A percentile compares a stretch with the other conserved stretches of the same genome.
phyloP scores from a whole-genome alignment of 2,329 filamentous ascomycete genomes.

The Neofusicoccum umdonicola region DNA sequence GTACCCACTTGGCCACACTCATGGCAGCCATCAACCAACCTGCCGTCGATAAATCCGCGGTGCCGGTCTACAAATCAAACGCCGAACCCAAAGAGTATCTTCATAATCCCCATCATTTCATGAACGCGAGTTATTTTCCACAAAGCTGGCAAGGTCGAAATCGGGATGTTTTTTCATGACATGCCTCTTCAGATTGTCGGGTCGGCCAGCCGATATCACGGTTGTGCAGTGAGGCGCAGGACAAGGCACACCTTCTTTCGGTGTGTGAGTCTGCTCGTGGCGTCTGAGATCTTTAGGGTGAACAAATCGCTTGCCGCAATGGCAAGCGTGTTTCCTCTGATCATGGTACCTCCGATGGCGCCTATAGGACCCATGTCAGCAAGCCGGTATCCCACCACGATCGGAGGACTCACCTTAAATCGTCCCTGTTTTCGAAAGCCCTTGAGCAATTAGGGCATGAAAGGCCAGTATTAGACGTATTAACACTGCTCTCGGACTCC shows the following conservation, averaged over 20 bases:
- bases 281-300: constrained; percentile 13
- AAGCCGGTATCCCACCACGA: neutral
- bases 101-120: neutral
- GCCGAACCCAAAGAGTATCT: neutral
- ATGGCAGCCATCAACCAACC: neutral
- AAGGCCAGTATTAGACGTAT: neutral
- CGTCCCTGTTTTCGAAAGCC: neutral
- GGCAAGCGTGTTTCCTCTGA: neutral
- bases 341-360: constrained; percentile 12
- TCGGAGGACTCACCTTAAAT: neutral
- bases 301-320: constrained; percentile 1
- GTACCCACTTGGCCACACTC: neutral
- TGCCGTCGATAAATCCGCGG: neutral
- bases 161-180: constrained; percentile 1
- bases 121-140: too few relatives aligned
- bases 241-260: neutral
- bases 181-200: constrained; percentile 4
- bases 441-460: neutral
- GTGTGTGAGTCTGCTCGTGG: neutral
- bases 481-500: neutral
- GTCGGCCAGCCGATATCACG: neutral
- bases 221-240: neutral
- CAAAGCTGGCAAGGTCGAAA: neutral
- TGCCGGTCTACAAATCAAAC: neutral
- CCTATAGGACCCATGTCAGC: neutral